These are phyloP conservation scores for Graphilbum sp. DNA, from an alignment of 2,329 filamentous ascomycete genomes.

Conservation along the genomic window DNA sequence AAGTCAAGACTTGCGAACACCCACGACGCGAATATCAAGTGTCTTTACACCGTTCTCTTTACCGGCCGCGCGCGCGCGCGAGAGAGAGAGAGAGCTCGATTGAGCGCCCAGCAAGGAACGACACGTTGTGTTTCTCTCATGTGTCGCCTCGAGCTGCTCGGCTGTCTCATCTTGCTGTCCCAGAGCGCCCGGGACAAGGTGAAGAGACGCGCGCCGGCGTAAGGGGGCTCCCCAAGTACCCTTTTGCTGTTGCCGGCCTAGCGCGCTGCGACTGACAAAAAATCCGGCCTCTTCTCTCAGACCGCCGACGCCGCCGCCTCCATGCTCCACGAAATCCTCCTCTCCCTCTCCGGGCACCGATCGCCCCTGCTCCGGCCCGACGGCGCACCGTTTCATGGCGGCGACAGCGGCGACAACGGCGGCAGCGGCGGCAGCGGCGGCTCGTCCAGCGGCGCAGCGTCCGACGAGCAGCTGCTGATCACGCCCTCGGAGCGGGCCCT, in stretches of 20 bases:
- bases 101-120: too few species aligned
- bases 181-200: slow-evolving; percentile 5
- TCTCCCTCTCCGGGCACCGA: slow-evolving; percentile 86
- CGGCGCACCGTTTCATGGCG: slow-evolving; percentile 18
- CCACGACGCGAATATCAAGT: too few species aligned
- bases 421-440: neutral
- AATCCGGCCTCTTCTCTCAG: neutral
- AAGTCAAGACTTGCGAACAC: too few species aligned
- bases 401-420: slow-evolving; percentile 10
- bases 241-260: neutral
- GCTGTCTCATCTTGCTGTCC: slow-evolving; percentile 9
- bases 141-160: slow-evolving; percentile 10
- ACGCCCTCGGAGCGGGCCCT: slow-evolving; percentile 74
- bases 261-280: neutral
- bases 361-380: slow-evolving; percentile 62
- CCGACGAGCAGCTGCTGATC: slow-evolving; percentile 22
- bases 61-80: too few species aligned
- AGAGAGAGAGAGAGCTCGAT: too few species aligned
- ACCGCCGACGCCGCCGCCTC: slow-evolving; percentile 3
- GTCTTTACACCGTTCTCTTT: too few species aligned
- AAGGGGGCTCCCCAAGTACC: neutral
- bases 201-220: too few species aligned
- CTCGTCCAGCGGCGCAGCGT: slow-evolving; percentile 20
- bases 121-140: slow-evolving; percentile 1
- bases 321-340: slow-evolving; percentile 98